A percentile compares a stretch with the other conserved stretches of the same genome.
Evolutionary conservation across 1,139 yeast species (phyloP).

Genomic region (Meyerozyma smithsonii): DNA sequence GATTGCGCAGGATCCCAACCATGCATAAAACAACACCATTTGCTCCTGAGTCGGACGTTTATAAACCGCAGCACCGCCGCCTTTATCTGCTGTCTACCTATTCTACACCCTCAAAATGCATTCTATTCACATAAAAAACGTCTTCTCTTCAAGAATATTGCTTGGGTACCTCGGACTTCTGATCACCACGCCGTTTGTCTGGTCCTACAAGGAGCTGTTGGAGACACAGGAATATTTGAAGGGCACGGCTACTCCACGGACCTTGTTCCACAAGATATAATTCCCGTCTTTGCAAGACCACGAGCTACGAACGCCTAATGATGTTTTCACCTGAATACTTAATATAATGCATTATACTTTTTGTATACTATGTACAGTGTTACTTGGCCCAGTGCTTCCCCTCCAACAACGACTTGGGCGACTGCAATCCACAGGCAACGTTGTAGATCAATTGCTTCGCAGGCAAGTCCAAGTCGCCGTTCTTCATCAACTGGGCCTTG

Average conservation of each 20-base stretch:
- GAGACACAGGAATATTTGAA: slow-evolving; percentile 17
- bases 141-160: slow-evolving; percentile 15
- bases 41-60: background rate
- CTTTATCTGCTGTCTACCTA: too few relatives aligned
- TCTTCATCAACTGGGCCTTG: slow-evolving; percentile 24
- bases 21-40: background rate
- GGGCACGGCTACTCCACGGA: slow-evolving; percentile 34
- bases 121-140: slow-evolving; percentile 8
- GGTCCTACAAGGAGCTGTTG: slow-evolving; percentile 37
- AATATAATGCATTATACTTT: background rate
- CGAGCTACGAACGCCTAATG: too few relatives aligned
- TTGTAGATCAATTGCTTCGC: slow-evolving; percentile 21
- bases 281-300: background rate
- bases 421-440: slow-evolving; percentile 10
- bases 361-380: slow-evolving; percentile 5
- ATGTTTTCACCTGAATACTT: background rate
- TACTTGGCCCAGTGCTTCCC: slow-evolving; percentile 12
- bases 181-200: slow-evolving; percentile 38
- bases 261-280: slow-evolving; percentile 37
- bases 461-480: slow-evolving; percentile 24
- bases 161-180: slow-evolving; percentile 40
- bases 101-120: slow-evolving; percentile 16
- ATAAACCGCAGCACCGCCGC: too few relatives aligned
- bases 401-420: slow-evolving; percentile 11
- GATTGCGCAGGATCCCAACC: background rate